Evolutionary conservation across 345 rosid genomes (phyloP).

Genomic region (Hibiscus syriacus): DNA sequence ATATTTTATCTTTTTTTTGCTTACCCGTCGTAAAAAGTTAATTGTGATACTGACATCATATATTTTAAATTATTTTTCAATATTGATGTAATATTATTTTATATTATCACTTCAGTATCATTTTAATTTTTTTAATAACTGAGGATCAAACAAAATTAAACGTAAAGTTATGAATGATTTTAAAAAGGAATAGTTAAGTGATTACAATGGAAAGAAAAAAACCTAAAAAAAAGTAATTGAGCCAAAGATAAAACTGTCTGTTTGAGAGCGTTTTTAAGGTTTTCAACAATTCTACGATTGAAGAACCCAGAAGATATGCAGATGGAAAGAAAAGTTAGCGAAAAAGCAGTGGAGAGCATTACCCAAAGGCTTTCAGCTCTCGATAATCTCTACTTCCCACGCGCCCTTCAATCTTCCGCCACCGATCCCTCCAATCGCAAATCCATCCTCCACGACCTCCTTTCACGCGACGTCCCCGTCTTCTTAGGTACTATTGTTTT

Average conservation of each 20-base stretch:
- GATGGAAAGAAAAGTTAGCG: conserved; percentile 19
- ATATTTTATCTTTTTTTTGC: too few relatives aligned
- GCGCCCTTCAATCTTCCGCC: conserved; percentile 49
- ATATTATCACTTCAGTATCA: too few relatives aligned
- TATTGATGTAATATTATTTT: too few relatives aligned
- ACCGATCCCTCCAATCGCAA: conserved; percentile 59
- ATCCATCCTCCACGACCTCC: conserved; percentile 79
- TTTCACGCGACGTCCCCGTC: conserved; percentile 75
- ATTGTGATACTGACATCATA: too few relatives aligned
- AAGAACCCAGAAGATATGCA: not conserved
- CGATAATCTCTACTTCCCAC: conserved; percentile 81
- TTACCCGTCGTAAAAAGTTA: too few relatives aligned
- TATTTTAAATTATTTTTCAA: too few relatives aligned
- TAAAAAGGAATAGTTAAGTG: too few relatives aligned
- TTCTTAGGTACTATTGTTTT: conserved; percentile 48
- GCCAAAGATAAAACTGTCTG: not conserved
- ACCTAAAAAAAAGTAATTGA: too few relatives aligned
- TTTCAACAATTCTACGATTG: not conserved
- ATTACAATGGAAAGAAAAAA: too few relatives aligned
- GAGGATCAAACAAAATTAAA: too few relatives aligned
- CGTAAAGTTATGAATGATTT: too few relatives aligned
- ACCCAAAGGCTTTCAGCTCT: conserved; percentile 56
- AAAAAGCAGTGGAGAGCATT: conserved; percentile 52
- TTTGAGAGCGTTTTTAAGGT: not conserved
- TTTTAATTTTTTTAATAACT: too few relatives aligned